Evolutionary conservation across 495 filamentous ascomycete species (phyloP).

Genomic region (Aspergillus saccharolyticus): DNA sequence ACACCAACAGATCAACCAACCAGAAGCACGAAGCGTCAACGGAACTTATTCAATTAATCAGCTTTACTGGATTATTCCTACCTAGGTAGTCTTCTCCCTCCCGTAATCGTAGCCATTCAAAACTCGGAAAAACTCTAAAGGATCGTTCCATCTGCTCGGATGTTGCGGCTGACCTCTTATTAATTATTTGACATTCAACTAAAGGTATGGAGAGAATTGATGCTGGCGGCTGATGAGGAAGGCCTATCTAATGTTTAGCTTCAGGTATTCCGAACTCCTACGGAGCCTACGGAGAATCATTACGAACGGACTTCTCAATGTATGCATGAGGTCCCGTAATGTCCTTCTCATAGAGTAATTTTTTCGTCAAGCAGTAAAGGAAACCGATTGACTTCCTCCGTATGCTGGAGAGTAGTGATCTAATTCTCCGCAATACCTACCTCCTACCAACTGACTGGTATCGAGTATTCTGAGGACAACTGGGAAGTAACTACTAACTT

Average conservation of each 20-base stretch:
- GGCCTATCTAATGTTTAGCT: background rate
- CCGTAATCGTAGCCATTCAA: background rate
- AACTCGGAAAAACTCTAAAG: slow-evolving; percentile 3
- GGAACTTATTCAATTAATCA: background rate
- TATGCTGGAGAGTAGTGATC: no score
- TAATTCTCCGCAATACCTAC: no score
- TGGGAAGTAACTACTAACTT: no score
- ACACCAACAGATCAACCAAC: slow-evolving; percentile 1
- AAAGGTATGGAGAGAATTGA: no score
- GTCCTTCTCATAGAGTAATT: no score
- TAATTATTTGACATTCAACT: background rate
- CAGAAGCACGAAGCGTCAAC: background rate
- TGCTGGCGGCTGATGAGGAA: background rate
- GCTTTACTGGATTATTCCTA: background rate
- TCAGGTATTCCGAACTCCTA: background rate
- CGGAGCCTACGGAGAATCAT: background rate
- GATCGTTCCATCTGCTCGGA: background rate
- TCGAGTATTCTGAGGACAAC: no score
- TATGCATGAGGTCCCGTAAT: background rate
- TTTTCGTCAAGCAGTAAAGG: no score
- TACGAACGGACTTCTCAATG: background rate
- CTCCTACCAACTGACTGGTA: no score
- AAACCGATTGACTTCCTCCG: no score
- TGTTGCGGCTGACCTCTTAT: slow-evolving; percentile 2
- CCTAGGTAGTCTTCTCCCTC: background rate